phyloP scores from a whole-genome alignment of 768 basidiomycete genomes.

The Leccinum incarnatum region DNA sequence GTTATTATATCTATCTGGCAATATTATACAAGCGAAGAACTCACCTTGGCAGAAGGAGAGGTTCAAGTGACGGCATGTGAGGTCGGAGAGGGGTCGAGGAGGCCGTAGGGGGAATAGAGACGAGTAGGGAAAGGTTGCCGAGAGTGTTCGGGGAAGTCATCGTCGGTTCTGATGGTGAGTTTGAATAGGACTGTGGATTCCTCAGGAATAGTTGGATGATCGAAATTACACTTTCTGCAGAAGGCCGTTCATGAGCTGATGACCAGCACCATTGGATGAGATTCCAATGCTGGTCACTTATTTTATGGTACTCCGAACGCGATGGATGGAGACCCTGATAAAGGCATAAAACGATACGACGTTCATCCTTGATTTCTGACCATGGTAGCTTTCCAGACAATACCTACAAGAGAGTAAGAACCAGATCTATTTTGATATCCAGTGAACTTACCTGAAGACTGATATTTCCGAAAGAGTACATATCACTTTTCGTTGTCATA shows the following conservation, averaged over 20 bases:
- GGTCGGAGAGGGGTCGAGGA: neutral
- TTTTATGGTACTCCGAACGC: neutral
- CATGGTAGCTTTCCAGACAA: neutral
- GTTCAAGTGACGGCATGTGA: neutral
- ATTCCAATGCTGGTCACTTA: neutral
- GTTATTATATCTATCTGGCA: too few relatives aligned
- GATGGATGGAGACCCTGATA: neutral
- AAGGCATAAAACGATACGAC: neutral
- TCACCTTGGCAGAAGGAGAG: neutral
- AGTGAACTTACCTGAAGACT: neutral
- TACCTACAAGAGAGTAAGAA: neutral
- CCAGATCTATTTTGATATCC: rapidly evolving
- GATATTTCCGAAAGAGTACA: neutral
- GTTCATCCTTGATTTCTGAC: neutral
- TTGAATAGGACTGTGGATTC: neutral
- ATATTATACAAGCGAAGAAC: neutral
- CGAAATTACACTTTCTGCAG: neutral
- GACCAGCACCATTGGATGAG: neutral
- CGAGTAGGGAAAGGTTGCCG: constrained; percentile 9
- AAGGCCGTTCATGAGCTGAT: neutral
- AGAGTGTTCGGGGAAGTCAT: neutral
- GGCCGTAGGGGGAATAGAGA: too few relatives aligned
- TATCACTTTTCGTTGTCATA: neutral
- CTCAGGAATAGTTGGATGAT: neutral
- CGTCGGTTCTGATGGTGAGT: neutral